Base-by-base conservation (phyloP, 2,329 filamentous ascomycete species). In the Ilyonectria mors-panacis region DNA sequence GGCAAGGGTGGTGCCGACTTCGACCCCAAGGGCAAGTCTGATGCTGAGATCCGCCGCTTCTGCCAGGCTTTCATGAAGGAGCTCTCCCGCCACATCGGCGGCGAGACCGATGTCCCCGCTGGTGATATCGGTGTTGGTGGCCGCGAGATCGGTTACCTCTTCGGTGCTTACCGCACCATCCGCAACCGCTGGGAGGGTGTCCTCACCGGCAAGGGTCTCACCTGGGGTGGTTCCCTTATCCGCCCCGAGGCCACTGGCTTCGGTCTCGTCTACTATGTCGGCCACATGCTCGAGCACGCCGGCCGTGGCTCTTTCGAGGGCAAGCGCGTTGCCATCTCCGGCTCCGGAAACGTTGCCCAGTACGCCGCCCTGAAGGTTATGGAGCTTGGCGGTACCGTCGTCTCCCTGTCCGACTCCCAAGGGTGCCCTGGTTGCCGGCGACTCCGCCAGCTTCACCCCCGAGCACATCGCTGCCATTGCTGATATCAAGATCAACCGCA, bases 1-100 rank as follows among this genome's bases (percentile, higher is more conserved):
- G 96, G 93, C 79, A 98, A 98, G 88, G 96, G 96, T 85, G 96
- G 96, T 78, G 92, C 95, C 81, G 96, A 98, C 87, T 98, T 99
- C 82, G 94, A 98, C 85, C 96, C 96, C 83, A 99, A 98, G 90
- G 95, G 94, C 86, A 98, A 98, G 90, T 93, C 92, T 63, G 95
- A 99, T 85, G 93, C 91, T 82, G 96, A 98, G 89, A 98, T 98
- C 85, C 93, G 96, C 79, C 93, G 94, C 81, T 98, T 99, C 89
- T 98, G 95, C 87, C 91, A 93, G 73, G 85, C 94, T 67, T 99
- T 98, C 88, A 98, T 98, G 96, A 91, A 91, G 76, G 94, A 98
- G 87, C 90, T 99, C 70, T 93, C 89, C 87, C 94, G 94, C 85
- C 95, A 98, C 89, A 98, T 98, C 80, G 94, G 96, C 76, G 94